A percentile compares a stretch with the other conserved stretches of the same genome.
Evolutionary conservation across 306 rosid genomes (phyloP).

Genomic region (Macrotyloma uniflorum): DNA sequence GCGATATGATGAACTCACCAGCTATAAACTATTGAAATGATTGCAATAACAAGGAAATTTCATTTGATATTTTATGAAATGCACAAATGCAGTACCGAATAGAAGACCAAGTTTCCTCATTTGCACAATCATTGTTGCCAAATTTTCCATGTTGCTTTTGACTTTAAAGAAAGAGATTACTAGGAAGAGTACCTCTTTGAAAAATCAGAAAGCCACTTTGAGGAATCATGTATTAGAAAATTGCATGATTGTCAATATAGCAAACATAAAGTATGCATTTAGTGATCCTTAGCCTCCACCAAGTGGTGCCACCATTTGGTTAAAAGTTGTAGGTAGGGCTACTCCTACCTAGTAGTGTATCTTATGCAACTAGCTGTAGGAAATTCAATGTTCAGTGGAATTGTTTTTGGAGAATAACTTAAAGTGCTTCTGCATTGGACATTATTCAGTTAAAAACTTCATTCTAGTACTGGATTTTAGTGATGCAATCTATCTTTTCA

Average conservation of each 20-base stretch:
- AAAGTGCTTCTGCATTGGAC: slow-evolving; percentile 65
- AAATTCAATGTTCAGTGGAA: slow-evolving; percentile 29
- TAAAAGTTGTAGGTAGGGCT: slow-evolving; percentile 1
- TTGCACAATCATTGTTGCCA: slow-evolving; percentile 32
- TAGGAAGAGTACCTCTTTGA: slow-evolving; percentile 39
- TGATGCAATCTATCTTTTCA: slow-evolving; percentile 58
- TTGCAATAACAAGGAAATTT: slow-evolving; percentile 28
- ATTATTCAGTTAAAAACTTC: slow-evolving; percentile 38
- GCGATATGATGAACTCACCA: slow-evolving; percentile 1
- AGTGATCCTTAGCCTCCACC: slow-evolving; percentile 42
- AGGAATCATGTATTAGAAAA: slow-evolving; percentile 36
- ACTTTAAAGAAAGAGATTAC: slow-evolving; percentile 44
- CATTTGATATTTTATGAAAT: slow-evolving; percentile 7
- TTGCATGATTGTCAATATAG: slow-evolving; percentile 36
- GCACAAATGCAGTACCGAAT: slow-evolving; percentile 30
- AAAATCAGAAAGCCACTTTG: slow-evolving; percentile 43
- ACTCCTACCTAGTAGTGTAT: background rate
- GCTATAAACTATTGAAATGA: slow-evolving; percentile 37
- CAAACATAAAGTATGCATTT: slow-evolving; percentile 26
- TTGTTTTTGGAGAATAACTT: slow-evolving; percentile 8
- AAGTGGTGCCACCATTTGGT: slow-evolving; percentile 29
- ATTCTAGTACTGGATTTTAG: slow-evolving; percentile 42
- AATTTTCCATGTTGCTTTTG: slow-evolving; percentile 31
- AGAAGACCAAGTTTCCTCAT: slow-evolving; percentile 34
- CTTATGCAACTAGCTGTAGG: slow-evolving; percentile 4